Percentiles rank a stretch among this genome's conserved stretches.
Evolutionary conservation across 495 filamentous ascomycete genomes (phyloP).

Genomic region (Podospora pseudoanserina): DNA sequence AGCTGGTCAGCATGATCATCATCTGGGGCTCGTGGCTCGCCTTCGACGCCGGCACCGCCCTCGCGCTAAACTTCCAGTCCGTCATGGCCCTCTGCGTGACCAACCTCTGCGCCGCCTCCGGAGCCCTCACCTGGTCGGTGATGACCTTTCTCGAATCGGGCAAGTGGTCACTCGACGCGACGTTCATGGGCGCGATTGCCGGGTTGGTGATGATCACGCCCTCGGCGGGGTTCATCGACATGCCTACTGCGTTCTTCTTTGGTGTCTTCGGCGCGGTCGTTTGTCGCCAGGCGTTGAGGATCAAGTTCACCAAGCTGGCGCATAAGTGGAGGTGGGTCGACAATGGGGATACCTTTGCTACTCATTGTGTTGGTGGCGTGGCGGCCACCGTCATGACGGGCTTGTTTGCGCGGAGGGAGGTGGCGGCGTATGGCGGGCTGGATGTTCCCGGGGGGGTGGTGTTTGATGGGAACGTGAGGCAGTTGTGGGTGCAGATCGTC

Average conservation of each 20-base stretch:
- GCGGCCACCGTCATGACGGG: conserved; percentile 76
- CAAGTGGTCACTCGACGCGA: conserved; percentile 96
- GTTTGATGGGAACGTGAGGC: conserved; percentile 25
- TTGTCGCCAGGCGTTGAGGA: conserved; percentile 88
- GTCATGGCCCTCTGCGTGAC: conserved; percentile 94
- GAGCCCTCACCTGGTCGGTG: conserved; percentile 76
- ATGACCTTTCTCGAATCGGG: conserved; percentile 83
- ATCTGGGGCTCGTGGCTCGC: conserved; percentile 97
- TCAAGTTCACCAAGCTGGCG: conserved; percentile 66
- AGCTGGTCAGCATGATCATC: conserved; percentile 65
- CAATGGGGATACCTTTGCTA: conserved; percentile 78
- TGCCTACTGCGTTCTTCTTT: conserved; percentile 78
- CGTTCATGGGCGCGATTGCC: conserved; percentile 86
- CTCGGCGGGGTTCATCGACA: conserved; percentile 75
- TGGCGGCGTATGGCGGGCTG: conserved; percentile 29
- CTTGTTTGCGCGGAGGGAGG: conserved; percentile 56
- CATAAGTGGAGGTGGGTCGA: conserved; percentile 51
- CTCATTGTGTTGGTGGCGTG: conserved; percentile 70
- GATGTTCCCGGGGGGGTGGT: conserved; percentile 27
- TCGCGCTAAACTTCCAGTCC: conserved; percentile 85
- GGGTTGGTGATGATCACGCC: conserved; percentile 83
- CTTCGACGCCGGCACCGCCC: conserved; percentile 90
- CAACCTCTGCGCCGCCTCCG: conserved; percentile 81
- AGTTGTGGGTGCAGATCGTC: conserved; percentile 29
- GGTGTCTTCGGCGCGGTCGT: conserved; percentile 79